phyloP scores from a whole-genome alignment of 2,329 filamentous ascomycete species.

The Fusarium transvaalense region DNA sequence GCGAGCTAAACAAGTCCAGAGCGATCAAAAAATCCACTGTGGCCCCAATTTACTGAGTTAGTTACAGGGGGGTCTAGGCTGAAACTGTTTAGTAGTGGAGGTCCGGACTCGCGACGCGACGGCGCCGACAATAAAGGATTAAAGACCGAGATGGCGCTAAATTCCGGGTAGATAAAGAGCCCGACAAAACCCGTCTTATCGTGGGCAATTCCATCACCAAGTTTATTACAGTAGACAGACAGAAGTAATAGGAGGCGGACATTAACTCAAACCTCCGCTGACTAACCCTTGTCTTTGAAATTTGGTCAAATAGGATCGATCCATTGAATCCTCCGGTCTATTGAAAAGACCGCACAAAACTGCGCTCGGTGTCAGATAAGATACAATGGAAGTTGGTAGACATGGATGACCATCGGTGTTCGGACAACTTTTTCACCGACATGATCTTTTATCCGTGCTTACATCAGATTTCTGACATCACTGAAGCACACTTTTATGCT shows the following conservation, averaged over 20 bases:
- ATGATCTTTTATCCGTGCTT: neutral
- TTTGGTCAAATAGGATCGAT: neutral
- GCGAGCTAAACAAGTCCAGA: conserved; percentile 2
- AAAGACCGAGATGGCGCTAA: conserved; percentile 13
- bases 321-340: neutral
- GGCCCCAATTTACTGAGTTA: neutral
- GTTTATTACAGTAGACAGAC: too few species aligned
- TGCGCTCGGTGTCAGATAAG: neutral
- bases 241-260: neutral
- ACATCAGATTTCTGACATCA: conserved; percentile 2
- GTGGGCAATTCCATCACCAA: too few species aligned
- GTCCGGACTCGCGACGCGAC: neutral
- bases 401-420: neutral
- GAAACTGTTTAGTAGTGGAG: neutral
- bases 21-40: neutral
- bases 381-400: too few species aligned
- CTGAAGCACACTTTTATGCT: neutral
- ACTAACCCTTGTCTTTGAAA: accelerated
- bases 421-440: neutral
- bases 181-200: too few species aligned
- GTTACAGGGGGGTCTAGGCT: neutral
- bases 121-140: neutral
- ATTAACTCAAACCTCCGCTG: neutral
- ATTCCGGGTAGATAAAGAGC: conserved; percentile 4
- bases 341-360: neutral